phyloP scores from a whole-genome alignment of 2,329 filamentous ascomycete genomes.

The Aspergillus persii region DNA sequence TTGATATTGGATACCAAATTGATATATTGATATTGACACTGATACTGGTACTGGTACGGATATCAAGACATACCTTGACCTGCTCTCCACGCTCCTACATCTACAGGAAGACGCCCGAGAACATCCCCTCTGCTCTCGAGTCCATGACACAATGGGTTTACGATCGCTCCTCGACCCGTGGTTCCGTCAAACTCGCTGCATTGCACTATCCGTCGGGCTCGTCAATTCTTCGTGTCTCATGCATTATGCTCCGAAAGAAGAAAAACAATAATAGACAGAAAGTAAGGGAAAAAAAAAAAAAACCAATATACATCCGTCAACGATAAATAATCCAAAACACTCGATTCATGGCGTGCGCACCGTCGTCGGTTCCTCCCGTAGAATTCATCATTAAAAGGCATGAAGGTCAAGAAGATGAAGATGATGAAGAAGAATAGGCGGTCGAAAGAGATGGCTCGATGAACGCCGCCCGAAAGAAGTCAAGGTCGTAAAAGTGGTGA shows the following conservation, averaged over 20 bases:
- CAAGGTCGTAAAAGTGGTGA: background rate
- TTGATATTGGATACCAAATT: too few species aligned
- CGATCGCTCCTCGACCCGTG: background rate
- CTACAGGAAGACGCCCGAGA: background rate
- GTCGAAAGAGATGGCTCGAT: slow-evolving; percentile 15
- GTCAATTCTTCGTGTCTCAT: slow-evolving; percentile 23
- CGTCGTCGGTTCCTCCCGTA: slow-evolving; percentile 12
- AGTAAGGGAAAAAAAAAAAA: slow-evolving; percentile 3
- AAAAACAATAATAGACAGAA: slow-evolving; percentile 12
- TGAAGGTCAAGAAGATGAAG: slow-evolving; percentile 5
- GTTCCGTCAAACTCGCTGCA: background rate
- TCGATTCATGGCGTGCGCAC: slow-evolving; percentile 17
- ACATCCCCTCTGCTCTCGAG: background rate
- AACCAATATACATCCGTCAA: slow-evolving; percentile 16
- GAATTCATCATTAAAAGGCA: slow-evolving; percentile 19
- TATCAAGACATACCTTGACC: too few species aligned
- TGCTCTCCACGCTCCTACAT: too few species aligned
- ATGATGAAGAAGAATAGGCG: slow-evolving; percentile 10
- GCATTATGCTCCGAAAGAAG: slow-evolving; percentile 21
- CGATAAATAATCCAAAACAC: slow-evolving; percentile 3
- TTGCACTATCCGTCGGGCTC: slow-evolving; percentile 10
- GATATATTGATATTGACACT: too few species aligned
- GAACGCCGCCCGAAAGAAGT: slow-evolving; percentile 1
- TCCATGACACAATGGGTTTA: background rate
- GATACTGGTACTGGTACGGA: too few species aligned